Conservation (phyloP, 2,329 filamentous ascomycete species). For the Penicillium sp. region DNA sequence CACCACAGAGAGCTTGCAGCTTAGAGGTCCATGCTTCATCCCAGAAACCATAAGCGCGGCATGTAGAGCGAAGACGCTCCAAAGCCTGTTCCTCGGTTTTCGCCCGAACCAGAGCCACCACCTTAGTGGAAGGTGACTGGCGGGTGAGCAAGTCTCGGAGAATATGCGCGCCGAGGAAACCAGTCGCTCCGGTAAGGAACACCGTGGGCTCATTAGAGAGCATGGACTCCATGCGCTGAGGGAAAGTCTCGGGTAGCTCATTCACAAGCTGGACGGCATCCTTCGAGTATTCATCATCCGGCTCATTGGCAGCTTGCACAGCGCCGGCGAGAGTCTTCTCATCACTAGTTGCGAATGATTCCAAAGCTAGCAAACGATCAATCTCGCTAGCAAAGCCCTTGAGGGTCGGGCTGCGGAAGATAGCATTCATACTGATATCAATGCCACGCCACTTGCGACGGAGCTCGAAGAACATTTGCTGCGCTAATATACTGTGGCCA, state of each 20-base stretch:
- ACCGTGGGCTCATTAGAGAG: conserved; percentile 54
- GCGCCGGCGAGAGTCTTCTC: conserved; percentile 42
- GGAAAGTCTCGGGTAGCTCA: conserved; percentile 50
- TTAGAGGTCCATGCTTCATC: conserved; percentile 60
- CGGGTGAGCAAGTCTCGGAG: conserved; percentile 71
- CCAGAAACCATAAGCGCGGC: conserved; percentile 79
- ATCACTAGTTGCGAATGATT: conserved; percentile 47
- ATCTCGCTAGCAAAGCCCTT: conserved; percentile 58
- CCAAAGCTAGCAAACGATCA: conserved; percentile 49
- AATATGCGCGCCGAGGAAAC: conserved; percentile 82
- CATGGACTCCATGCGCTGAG: conserved; percentile 34
- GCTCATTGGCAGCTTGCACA: conserved; percentile 41
- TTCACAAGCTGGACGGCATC: conserved; percentile 50
- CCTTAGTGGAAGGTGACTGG: conserved; percentile 53
- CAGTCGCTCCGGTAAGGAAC: conserved; percentile 85
- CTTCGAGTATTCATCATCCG: conserved; percentile 51
- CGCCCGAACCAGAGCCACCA: conserved; percentile 75
- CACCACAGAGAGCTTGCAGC: conserved; percentile 68
- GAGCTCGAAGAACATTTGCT: conserved; percentile 74
- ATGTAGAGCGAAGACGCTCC: conserved; percentile 65
- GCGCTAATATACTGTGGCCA: conserved; percentile 77
- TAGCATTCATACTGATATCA: conserved; percentile 67
- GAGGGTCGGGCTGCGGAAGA: conserved; percentile 67
- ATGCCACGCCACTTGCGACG: conserved; percentile 60
- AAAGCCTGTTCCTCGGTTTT: conserved; percentile 61